Evolutionary conservation across 2,329 filamentous ascomycete genomes (phyloP), one percentile per base, ranked within the genome.

Genomic region (Venturia asperata): DNA sequence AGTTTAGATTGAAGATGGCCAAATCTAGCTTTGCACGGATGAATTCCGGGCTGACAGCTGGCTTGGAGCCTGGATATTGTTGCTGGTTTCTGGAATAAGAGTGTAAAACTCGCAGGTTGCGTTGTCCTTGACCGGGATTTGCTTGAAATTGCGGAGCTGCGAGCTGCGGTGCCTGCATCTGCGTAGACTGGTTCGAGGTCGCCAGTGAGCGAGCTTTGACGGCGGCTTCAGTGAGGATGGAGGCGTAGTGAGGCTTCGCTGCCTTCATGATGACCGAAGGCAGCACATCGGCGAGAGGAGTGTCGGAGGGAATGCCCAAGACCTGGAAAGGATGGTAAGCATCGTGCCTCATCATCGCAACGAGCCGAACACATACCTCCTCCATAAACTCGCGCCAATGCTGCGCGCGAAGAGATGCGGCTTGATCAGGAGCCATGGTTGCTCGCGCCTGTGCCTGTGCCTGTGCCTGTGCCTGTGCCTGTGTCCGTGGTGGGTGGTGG

Each of bases 381-480:
- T 61, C 37, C 39, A 61, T 61, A n/a, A 61, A 42, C n/a, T 61
- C 60, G 15, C 42, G 60, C 37, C 42, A 61, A 42, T 61, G 60
- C 17, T 42, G 60, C 7, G 42, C 42, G 37, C 60, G 60, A 5
- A 42, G 37, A 11, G 60, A 42, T 10, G 39, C 52, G 17, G 52
- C 52, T 27, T 61, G 60, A 13, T 61, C 42, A 9, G 60, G 60
- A 61, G 42, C 37, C 60, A 42, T 42, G 10, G 9, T 15, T 27
- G 39, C 15, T 6, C 13, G 21, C 27, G 17, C 42, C n/a, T 27
- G 21, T 27, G 39, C 24, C 24, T 5, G 37, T 30, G n/a, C 21
- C 24, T 6, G n/a, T 58, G 9, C 5, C 6, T n/a, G 24, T 58
- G 11, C 11, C 6, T 39, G n/a, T 39, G 37, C 37, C 5, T 5